Base-by-base conservation (phyloP, 306 rosid genomes). In the Inga laurina region DNA sequence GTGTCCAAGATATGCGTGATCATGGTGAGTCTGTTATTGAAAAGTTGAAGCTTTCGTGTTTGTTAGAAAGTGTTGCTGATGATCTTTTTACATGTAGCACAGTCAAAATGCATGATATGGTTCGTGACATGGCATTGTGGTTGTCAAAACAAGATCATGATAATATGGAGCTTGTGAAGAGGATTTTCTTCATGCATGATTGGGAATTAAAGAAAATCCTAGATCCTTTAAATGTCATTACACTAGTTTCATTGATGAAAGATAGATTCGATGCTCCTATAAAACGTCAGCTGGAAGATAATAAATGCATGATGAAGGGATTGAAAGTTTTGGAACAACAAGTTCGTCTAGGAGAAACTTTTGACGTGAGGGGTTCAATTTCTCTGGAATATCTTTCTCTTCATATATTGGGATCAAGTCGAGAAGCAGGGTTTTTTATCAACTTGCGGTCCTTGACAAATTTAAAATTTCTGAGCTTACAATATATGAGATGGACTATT, bases 81-180 rank as follows among this genome's bases (percentile, higher is more conserved):
- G 35, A 49, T 12, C 2, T 35, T 3, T 34, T 7, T 35, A 0
- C 21, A 1, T 1, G 3, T 0, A 43, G 21, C 5, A 35, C 45
- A 9, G 24, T 75, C 1, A 75, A 75, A 46, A 75, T 75, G 79
- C 79, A 76, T 57, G 70, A 57, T 76, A 13, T 76, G 15, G 39
- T 76, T 22, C 52, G 54, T n/a, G 82, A 79, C 24, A 66, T 79
- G 82, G 75, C 82, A 32, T 2, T 79, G 4, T 79, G 75, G 67
- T 12, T 79, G 34, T 12, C 46, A 4, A 8, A 14, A 46, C 21
- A 34, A 34, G 35, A 49, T 34, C 49, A 51, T 19, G 51, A 12
- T 12, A 11, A 19, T 34, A 66, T 46, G 51, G 16, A 46, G 32
- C 1, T 15, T 4, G 10, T 11, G 82, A 4, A 78, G n/a, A 65